phyloP scores from a whole-genome alignment of 768 basidiomycete genomes.

The Rhizopogon roseolus region DNA sequence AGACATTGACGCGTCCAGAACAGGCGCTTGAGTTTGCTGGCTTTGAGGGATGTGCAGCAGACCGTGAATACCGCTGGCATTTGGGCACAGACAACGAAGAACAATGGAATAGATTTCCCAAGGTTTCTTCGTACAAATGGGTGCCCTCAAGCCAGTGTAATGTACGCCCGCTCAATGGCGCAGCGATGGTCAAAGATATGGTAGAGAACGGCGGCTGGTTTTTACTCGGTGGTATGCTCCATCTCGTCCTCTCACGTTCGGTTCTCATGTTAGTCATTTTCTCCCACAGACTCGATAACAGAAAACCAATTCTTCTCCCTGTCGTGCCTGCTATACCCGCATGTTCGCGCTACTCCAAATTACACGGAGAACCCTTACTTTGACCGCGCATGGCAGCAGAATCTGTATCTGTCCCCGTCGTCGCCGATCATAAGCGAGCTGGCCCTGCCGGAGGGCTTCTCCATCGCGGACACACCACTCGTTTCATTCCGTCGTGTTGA shows the following conservation, averaged over 20 bases:
- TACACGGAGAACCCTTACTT: conserved; percentile 49
- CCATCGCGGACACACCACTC: conserved; percentile 54
- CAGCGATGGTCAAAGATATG: conserved; percentile 47
- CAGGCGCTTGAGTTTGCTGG: conserved; percentile 52
- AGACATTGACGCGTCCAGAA: conserved; percentile 31
- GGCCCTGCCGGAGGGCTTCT: conserved; percentile 46
- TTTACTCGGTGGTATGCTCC: conserved; percentile 49
- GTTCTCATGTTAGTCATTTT: background rate
- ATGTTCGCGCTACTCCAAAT: conserved; percentile 61
- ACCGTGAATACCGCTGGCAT: conserved; percentile 62
- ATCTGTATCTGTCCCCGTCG: conserved; percentile 53
- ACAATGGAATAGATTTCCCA: conserved; percentile 49
- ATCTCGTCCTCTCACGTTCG: background rate
- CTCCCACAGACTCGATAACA: conserved; percentile 52
- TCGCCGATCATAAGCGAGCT: conserved; percentile 35
- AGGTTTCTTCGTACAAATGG: conserved; percentile 51
- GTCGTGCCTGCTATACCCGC: conserved; percentile 61
- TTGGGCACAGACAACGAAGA: conserved; percentile 46
- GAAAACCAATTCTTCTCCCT: conserved; percentile 75
- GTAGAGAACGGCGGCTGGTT: conserved; percentile 72
- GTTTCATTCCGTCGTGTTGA: conserved; percentile 65
- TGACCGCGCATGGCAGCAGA: conserved; percentile 63
- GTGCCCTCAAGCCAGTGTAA: conserved; percentile 41
- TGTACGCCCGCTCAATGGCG: conserved; percentile 35
- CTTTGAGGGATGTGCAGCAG: conserved; percentile 57